phyloP scores from a whole-genome alignment of 441 rosid species.

The Croton laevigatus region DNA sequence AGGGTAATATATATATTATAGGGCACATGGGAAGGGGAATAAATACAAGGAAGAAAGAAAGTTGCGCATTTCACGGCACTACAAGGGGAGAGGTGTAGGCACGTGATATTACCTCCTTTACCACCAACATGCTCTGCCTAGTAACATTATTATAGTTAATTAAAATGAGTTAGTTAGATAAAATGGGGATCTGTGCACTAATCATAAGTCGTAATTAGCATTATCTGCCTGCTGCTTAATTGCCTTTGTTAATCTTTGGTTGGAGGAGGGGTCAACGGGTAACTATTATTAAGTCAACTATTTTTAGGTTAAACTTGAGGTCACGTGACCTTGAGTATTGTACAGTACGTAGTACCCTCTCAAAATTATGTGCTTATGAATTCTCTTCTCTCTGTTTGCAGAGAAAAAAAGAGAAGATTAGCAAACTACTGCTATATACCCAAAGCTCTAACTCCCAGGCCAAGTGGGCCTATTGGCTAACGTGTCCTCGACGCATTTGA shows the following conservation, averaged over 20 bases:
- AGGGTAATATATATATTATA: neutral
- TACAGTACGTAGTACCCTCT: neutral
- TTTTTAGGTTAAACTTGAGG: neutral
- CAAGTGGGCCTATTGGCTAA: neutral
- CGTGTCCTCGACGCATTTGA: neutral
- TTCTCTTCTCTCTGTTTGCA: no score
- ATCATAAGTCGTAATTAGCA: conserved; percentile 38
- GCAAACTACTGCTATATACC: neutral
- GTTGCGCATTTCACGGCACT: conserved; percentile 44
- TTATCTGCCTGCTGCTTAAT: neutral
- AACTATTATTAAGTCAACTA: conserved; percentile 24
- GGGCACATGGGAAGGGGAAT: conserved; percentile 28
- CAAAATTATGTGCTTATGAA: no score
- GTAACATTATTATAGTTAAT: neutral
- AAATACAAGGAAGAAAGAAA: conserved; percentile 6
- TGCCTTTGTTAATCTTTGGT: neutral
- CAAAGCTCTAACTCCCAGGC: neutral
- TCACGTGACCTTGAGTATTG: neutral
- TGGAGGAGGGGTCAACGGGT: conserved; percentile 24
- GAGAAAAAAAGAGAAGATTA: no score
- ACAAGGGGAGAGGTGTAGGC: conserved; percentile 21
- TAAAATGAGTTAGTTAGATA: neutral
- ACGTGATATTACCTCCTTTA: conserved; percentile 41
- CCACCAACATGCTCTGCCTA: conserved; percentile 36
- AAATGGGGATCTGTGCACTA: conserved; percentile 52